Evolutionary conservation across 768 basidiomycete species (phyloP).

Genomic region (Calocybe indica): DNA sequence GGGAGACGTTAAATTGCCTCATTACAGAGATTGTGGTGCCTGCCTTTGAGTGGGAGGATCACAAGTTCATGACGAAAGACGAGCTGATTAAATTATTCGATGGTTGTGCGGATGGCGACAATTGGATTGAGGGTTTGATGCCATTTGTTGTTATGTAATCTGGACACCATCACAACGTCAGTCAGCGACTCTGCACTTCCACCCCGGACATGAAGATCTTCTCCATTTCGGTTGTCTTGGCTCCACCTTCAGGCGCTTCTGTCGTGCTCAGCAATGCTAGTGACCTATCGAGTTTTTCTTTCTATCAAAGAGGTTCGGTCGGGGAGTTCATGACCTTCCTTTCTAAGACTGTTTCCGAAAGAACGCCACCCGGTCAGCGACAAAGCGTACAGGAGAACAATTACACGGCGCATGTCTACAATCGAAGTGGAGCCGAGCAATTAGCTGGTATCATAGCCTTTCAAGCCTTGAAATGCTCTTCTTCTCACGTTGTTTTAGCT

Average conservation of each 20-base stretch:
- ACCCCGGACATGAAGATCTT: slow-evolving; percentile 71
- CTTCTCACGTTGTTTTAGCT: slow-evolving; percentile 34
- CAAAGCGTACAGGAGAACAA: slow-evolving; percentile 93
- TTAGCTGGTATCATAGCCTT: slow-evolving; percentile 58
- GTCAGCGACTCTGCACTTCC: too few species aligned
- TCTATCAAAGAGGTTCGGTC: slow-evolving; percentile 86
- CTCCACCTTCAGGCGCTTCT: slow-evolving; percentile 58
- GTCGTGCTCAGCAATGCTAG: slow-evolving; percentile 60
- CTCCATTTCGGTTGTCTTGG: slow-evolving; percentile 68
- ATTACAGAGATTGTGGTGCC: slow-evolving; percentile 60
- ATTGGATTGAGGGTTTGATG: neutral
- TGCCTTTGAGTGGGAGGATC: slow-evolving; percentile 49
- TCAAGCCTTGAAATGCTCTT: neutral
- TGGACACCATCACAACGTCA: too few species aligned
- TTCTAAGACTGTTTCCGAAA: slow-evolving; percentile 85
- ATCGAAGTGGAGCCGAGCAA: slow-evolving; percentile 80
- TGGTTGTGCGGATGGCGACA: slow-evolving; percentile 15
- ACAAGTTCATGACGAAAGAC: slow-evolving; percentile 32
- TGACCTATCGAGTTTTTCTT: slow-evolving; percentile 88
- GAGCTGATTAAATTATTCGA: slow-evolving; percentile 28
- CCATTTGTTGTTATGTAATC: neutral
- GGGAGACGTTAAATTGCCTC: slow-evolving; percentile 38
- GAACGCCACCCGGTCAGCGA: slow-evolving; percentile 82
- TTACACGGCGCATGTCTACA: slow-evolving; percentile 92
- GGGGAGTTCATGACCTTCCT: slow-evolving; percentile 94